Conservation (phyloP, 1,284 basidiomycete species). For the Ustilago esculenta region DNA sequence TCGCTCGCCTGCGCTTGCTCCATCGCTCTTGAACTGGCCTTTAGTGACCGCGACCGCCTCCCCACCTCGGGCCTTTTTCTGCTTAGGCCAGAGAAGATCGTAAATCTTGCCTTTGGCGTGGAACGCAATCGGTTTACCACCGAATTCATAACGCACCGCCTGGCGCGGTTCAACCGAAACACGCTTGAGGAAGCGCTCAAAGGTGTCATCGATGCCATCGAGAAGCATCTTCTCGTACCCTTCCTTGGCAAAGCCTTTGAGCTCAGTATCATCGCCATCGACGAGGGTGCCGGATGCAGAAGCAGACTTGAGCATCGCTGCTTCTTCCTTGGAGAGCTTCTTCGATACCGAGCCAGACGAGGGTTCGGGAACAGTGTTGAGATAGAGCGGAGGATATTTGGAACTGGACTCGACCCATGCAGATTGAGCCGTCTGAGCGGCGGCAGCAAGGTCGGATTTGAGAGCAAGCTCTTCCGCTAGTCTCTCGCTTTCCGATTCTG, state of each 20-base stretch:
- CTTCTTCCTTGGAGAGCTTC: conserved; percentile 40
- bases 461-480: conserved; percentile 63
- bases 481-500: conserved; percentile 45
- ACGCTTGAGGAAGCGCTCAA: conserved; percentile 61
- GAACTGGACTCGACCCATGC: conserved; percentile 48
- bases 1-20: not conserved
- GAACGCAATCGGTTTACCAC: conserved; percentile 59
- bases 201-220: conserved; percentile 59
- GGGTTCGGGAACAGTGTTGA: conserved; percentile 63
- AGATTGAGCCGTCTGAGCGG: conserved; percentile 16
- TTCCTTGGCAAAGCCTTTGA: conserved; percentile 53
- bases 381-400: conserved; percentile 54
- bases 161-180: conserved; percentile 56
- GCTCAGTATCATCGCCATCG: conserved; percentile 27
- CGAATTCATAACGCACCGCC: conserved; percentile 64
- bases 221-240: conserved; percentile 61
- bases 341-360: conserved; percentile 37
- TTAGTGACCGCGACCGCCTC: conserved; percentile 28
- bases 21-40: conserved; percentile 12
- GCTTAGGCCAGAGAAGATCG: conserved; percentile 54
- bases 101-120: conserved; percentile 50
- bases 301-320: conserved; percentile 35
- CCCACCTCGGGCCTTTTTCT: conserved; percentile 5
- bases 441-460: conserved; percentile 55
- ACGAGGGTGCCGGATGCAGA: conserved; percentile 24